Base-by-base conservation (phyloP, 768 basidiomycete species). In the Dacryopinax spathularia region DNA sequence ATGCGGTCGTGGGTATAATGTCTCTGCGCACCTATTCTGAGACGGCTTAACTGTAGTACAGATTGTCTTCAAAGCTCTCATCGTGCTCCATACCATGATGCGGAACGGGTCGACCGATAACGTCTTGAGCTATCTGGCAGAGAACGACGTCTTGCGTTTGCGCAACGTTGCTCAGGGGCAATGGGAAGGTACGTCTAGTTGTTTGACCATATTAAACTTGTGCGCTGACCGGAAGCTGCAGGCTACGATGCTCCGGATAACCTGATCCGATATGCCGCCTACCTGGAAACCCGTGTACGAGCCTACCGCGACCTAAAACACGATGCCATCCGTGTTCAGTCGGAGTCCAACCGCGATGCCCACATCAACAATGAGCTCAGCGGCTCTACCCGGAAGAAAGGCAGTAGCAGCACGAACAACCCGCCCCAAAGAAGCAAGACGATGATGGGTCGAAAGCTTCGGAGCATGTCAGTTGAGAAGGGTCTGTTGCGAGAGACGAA, bases 21-120 rank as follows among this genome's bases (percentile, higher is more conserved):
- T 60, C 25, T 65, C 48, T 13, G 27, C 44, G n/a, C n/a, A 15
- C 27, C 25, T 6, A 13, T n/a, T n/a, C n/a, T n/a, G 5, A 33
- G 35, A 7, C 6, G 9, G 34, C 36, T 60, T 39, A 60, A 6
- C 33, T 34, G 18, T 6, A 12, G 31, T 22, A 1, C 69, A 96
- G 93, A 82, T 98, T 68, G 93, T 91, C n/a, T 97, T 98, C 83
- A 99, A 99, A 72, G 92, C 93, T 0, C 78, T 98, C 68, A 87
- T 99, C 69, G 91, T 95, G 2, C 78, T 98, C 6, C 96, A 99
- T 73, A 91, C 86, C 33, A 92, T 99, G 90, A 89, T 98, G 72
- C 85, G 96, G 29, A 91, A 90, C 66, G 96, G 96, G n/a, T 82
- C 89, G 1, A 96, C 94, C 5, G 93, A 98, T 77, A 91, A 93